Percentiles rank a stretch among this genome's conserved stretches.
These are phyloP conservation scores for Sporobolomyces pararoseus DNA, from an alignment of 768 basidiomycete genomes.

Conservation along the genomic window DNA sequence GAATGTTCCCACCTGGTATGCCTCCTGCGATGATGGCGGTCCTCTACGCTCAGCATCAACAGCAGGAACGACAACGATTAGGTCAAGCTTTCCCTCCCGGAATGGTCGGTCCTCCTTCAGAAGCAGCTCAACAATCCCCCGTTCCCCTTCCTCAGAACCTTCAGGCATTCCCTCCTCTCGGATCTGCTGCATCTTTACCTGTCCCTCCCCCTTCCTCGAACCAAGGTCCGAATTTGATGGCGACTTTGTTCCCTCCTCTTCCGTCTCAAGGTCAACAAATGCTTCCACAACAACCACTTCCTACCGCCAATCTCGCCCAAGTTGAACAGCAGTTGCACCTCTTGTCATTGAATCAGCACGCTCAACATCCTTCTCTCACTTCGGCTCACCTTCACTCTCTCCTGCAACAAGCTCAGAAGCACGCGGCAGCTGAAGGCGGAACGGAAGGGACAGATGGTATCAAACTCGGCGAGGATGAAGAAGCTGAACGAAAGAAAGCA, in stretches of 20 bases:
- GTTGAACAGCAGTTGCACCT: slow-evolving; percentile 31
- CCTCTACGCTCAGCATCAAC: slow-evolving; percentile 16
- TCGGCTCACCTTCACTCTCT: slow-evolving; percentile 32
- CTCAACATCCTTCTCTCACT: slow-evolving; percentile 36
- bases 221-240: slow-evolving; percentile 18
- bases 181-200: background rate
- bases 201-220: background rate
- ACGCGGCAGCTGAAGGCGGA: background rate
- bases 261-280: slow-evolving; percentile 9
- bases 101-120: too few species aligned
- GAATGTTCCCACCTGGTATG: background rate
- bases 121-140: background rate
- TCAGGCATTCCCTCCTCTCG: slow-evolving; percentile 32
- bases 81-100: background rate
- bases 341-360: slow-evolving; percentile 5
- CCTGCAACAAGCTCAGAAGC: slow-evolving; percentile 27
- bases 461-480: background rate
- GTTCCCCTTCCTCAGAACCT: background rate
- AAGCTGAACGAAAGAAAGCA: background rate
- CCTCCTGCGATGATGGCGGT: slow-evolving; percentile 7
- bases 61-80: slow-evolving; percentile 15
- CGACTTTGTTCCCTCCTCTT: slow-evolving; percentile 41
- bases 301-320: background rate
- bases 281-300: background rate
- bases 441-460: background rate